These are phyloP conservation scores for Aspergillus fumigatiaffinis DNA, from an alignment of 2,329 filamentous ascomycete species.

Conservation along the genomic window DNA sequence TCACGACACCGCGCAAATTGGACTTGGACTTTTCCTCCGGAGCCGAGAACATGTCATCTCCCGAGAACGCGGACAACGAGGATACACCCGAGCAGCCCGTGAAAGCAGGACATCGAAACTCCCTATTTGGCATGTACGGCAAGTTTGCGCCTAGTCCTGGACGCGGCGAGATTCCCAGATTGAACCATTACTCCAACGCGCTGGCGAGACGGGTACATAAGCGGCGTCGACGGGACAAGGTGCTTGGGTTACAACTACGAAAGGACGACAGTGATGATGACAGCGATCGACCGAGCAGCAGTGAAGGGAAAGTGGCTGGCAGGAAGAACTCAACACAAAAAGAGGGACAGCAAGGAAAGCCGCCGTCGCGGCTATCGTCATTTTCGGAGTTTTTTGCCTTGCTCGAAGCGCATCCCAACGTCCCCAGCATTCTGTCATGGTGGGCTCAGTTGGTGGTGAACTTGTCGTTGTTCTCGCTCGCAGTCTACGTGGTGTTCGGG, in stretches of 20 bases:
- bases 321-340: constrained; percentile 6
- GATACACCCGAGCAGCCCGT: constrained; percentile 43
- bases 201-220: constrained; percentile 47
- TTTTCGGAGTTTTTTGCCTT: constrained; percentile 56
- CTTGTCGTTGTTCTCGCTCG: constrained; percentile 44
- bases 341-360: constrained; percentile 15
- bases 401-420: constrained; percentile 61
- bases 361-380: constrained; percentile 31
- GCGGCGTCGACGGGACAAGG: constrained; percentile 45
- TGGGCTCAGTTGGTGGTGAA: constrained; percentile 61
- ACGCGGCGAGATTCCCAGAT: constrained; percentile 60
- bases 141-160: constrained; percentile 52
- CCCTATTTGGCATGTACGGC: constrained; percentile 40
- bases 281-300: constrained; percentile 37
- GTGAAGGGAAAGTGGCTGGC: constrained; percentile 34
- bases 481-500: constrained; percentile 63
- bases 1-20: constrained; percentile 48
- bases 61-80: constrained; percentile 45
- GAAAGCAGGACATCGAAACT: constrained; percentile 36
- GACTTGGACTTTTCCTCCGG: constrained; percentile 48
- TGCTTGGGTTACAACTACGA: constrained; percentile 41
- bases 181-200: constrained; percentile 45
- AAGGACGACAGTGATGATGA: constrained; percentile 40
- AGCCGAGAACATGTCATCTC: constrained; percentile 44
- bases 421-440: constrained; percentile 63